Percentiles rank a stretch among this genome's conserved stretches.
Evolutionary conservation across 495 filamentous ascomycete species (phyloP).

Genomic region (Evansstolkia leycettana): DNA sequence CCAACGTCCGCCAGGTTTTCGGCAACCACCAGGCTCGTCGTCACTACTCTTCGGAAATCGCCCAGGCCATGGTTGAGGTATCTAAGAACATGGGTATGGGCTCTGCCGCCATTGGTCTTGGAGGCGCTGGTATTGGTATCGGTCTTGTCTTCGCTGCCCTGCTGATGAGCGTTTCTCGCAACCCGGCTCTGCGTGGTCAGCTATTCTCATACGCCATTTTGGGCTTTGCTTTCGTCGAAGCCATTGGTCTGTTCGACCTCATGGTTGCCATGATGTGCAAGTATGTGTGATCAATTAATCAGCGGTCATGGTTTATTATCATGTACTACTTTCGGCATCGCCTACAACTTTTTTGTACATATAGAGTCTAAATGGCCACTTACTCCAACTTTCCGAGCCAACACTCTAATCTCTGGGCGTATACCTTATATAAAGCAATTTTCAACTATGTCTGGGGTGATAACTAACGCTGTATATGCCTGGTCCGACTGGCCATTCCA

Average conservation of each 20-base stretch:
- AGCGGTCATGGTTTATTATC: conserved; percentile 18
- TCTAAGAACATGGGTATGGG: conserved; percentile 83
- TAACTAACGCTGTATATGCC: too few relatives aligned
- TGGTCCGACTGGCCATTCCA: too few relatives aligned
- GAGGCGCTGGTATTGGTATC: conserved; percentile 87
- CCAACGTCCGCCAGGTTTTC: conserved; percentile 54
- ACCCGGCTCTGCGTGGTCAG: conserved; percentile 80
- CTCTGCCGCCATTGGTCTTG: conserved; percentile 76
- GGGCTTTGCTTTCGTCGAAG: conserved; percentile 88
- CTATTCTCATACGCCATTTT: conserved; percentile 91
- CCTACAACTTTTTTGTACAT: conserved; percentile 23
- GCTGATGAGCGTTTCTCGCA: conserved; percentile 73
- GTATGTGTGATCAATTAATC: conserved; percentile 34
- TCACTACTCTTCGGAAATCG: conserved; percentile 71
- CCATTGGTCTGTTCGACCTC: conserved; percentile 86
- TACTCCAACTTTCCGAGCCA: too few relatives aligned
- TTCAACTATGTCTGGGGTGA: too few relatives aligned
- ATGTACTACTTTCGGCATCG: conserved; percentile 29
- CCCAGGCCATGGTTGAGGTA: conserved; percentile 73
- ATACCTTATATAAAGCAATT: too few relatives aligned
- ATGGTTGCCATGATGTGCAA: conserved; percentile 89
- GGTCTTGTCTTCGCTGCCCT: conserved; percentile 83
- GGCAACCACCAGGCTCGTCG: conserved; percentile 45
- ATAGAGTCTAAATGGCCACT: not conserved
- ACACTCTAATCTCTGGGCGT: too few relatives aligned